These are phyloP conservation scores for Escallonia rubra DNA, from an alignment of 129 eudicot genomes.

Conservation along the genomic window DNA sequence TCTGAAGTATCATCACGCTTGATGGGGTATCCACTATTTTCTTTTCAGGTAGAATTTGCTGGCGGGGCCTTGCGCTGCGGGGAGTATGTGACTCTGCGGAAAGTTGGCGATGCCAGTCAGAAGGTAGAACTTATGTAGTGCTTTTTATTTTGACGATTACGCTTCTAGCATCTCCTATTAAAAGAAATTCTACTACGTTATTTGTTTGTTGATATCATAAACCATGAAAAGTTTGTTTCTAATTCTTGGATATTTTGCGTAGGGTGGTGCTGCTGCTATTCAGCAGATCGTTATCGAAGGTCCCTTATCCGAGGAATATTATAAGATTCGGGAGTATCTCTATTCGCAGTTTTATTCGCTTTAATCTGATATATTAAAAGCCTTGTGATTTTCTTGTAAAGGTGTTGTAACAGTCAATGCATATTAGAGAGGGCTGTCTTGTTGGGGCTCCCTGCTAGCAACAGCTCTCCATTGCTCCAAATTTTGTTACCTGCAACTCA, in stretches of 20 bases:
- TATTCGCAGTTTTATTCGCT: conserved; percentile 87
- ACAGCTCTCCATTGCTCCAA: not conserved
- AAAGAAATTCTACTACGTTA: no score
- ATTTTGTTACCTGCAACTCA: not conserved
- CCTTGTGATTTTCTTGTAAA: conserved; percentile 1
- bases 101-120: conserved; percentile 89
- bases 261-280: conserved; percentile 85
- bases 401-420: conserved; percentile 4
- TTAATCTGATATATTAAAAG: conserved; percentile 10
- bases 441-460: not conserved
- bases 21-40: not conserved
- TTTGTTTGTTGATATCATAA: no score
- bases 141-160: not conserved
- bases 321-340: conserved; percentile 72
- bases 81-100: conserved; percentile 82
- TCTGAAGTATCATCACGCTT: not conserved
- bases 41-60: conserved; percentile 84
- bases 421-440: conserved; percentile 3
- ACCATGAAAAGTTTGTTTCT: not conserved
- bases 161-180: not conserved
- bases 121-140: conserved; percentile 40
- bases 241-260: conserved; percentile 8
- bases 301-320: conserved; percentile 88
- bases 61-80: conserved; percentile 99
- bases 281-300: conserved; percentile 95